phyloP scores from a whole-genome alignment of 1,284 basidiomycete genomes.

The Sphagnurus paluster region DNA sequence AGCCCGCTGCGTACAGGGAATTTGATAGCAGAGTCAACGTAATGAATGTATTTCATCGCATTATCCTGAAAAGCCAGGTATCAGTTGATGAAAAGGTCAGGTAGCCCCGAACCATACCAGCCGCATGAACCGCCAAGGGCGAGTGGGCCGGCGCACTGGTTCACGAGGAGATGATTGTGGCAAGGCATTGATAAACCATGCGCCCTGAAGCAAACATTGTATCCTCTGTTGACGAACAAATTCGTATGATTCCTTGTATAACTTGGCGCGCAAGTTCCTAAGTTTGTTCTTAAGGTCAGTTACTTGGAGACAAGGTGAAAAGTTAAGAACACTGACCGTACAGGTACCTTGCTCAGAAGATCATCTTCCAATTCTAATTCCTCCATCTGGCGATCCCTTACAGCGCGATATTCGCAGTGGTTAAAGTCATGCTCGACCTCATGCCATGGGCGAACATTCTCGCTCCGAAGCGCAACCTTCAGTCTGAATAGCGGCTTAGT shows the following conservation, averaged over 20 bases:
- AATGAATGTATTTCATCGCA: conserved; percentile 79
- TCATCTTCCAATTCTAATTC: conserved; percentile 93
- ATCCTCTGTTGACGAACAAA: conserved; percentile 91
- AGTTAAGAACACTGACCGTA: conserved; percentile 55
- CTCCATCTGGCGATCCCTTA: conserved; percentile 92
- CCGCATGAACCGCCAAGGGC: conserved; percentile 79
- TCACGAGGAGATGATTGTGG: conserved; percentile 54
- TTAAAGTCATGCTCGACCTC: conserved; percentile 86
- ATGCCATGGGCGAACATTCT: conserved; percentile 81
- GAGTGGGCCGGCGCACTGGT: conserved; percentile 51
- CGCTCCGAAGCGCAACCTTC: conserved; percentile 75
- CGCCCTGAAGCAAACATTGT: conserved; percentile 85
- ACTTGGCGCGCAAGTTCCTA: conserved; percentile 82
- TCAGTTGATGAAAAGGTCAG: not conserved
- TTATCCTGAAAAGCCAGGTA: conserved; percentile 52
- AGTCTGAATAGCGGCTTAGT: conserved; percentile 44
- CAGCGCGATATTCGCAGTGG: conserved; percentile 83
- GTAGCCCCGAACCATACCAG: conserved; percentile 44
- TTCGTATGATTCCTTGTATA: conserved; percentile 91
- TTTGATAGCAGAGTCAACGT: conserved; percentile 76
- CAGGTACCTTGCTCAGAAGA: conserved; percentile 79
- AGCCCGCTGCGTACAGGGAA: conserved; percentile 77
- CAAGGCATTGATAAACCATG: conserved; percentile 85
- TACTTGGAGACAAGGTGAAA: not conserved
- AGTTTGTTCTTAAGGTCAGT: conserved; percentile 12